Evolutionary conservation across 352 stramenopile species (phyloP), one percentile per base, ranked within the genome.

Genomic region (Phytophthora agathidicida): DNA sequence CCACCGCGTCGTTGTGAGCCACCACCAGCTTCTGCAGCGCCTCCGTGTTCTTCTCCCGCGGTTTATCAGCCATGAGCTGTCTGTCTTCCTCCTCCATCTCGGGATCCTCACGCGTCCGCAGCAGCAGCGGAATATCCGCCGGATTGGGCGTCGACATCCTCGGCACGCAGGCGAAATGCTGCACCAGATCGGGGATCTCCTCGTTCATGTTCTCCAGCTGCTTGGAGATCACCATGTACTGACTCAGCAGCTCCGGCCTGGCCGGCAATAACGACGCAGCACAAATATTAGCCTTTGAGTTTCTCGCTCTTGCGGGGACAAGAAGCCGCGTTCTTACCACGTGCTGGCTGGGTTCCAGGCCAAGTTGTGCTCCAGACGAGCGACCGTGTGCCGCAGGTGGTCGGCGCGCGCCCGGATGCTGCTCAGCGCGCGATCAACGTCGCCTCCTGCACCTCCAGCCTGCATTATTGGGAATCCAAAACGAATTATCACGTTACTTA

Each of bases 171-270:
- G 83, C 85, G 55, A 92, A 94, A 46, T 94, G 85, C 67, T 93
- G 85, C 54, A 94, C 65, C 58, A 91, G 68, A 35, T 94, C 85
- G 14, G 85, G 85, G 43, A 94, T 89, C 46, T 94, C 85, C 20
- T 94, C 83, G 61, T 93, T 91, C 76, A 94, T 94, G 65, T 94
- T 94, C 68, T 94, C 85, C 19, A 94, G 65, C 56, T 94, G 85
- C 65, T 94, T 94, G 42, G 85, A 80, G 48, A 94, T 91, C 31
- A 94, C 85, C 77, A 91, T 88, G 62, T 88, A 94, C 68, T 94
- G 83, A 46, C 85, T 90, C 38, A 94, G 60, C 30, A 93, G 72
- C 58, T 94, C 83, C 1, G 85, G 85, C 83, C 83, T 92, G 47
- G 17, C 16, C 10, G 19, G 14, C 11, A 45, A 24, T 39, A 45